Evolutionary conservation across 2,329 filamentous ascomycete species (phyloP).

Genomic region (Raffaelea arxii): DNA sequence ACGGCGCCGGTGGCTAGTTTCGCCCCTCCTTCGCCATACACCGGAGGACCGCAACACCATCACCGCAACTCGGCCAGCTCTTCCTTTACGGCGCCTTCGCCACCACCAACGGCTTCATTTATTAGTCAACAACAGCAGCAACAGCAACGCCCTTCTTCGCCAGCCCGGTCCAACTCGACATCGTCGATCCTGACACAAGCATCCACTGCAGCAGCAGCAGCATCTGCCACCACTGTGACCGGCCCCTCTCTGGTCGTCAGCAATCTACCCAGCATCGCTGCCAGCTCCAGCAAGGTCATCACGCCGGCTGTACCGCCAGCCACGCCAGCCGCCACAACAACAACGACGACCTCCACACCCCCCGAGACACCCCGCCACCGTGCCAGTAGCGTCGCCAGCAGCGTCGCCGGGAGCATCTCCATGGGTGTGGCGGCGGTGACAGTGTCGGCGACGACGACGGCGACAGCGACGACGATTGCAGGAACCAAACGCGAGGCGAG

Average conservation of each 20-base stretch:
- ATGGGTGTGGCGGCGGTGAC: too few relatives aligned
- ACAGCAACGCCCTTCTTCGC: constrained; percentile 62
- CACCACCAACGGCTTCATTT: constrained; percentile 44
- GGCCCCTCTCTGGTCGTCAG: constrained; percentile 73
- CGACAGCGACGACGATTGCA: too few relatives aligned
- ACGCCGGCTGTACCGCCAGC: not conserved
- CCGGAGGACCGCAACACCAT: constrained; percentile 35
- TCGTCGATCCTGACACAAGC: constrained; percentile 67
- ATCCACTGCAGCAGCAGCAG: constrained; percentile 27
- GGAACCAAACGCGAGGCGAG: constrained; percentile 48
- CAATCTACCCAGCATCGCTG: constrained; percentile 64
- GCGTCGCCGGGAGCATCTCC: too few relatives aligned
- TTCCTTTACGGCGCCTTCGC: constrained; percentile 47
- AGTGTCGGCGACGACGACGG: too few relatives aligned
- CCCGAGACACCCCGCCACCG: constrained; percentile 73
- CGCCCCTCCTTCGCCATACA: constrained; percentile 51
- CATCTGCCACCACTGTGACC: constrained; percentile 43
- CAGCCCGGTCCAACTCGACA: constrained; percentile 74
- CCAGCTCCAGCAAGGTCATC: constrained; percentile 53
- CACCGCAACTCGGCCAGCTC: constrained; percentile 50
- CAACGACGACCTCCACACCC: constrained; percentile 58
- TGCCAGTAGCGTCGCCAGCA: constrained; percentile 39
- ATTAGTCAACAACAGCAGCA: constrained; percentile 29
- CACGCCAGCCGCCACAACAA: not conserved
- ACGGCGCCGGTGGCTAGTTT: constrained; percentile 57